phyloP scores from a whole-genome alignment of 768 basidiomycete species.

The Naganishia kalamii region DNA sequence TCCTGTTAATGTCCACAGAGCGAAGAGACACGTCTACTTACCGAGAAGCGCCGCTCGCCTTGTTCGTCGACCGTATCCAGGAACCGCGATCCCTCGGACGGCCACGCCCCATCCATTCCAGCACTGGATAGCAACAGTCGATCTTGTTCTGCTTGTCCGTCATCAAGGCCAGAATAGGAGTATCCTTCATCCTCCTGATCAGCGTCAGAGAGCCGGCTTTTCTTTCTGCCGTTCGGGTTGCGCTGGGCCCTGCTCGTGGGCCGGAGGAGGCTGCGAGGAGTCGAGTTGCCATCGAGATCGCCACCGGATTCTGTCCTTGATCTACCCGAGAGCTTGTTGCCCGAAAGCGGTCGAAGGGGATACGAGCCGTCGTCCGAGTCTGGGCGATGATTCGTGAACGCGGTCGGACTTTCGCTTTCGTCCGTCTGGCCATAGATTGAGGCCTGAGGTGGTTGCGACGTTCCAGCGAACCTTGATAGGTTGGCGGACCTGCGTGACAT shows the following conservation, averaged over 20 bases:
- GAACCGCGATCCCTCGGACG: not conserved
- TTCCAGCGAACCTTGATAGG: not conserved
- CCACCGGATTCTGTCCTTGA: not conserved
- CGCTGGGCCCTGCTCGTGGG: not conserved
- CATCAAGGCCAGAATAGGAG: not conserved
- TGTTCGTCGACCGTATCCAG: not conserved
- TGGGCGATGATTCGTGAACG: not conserved
- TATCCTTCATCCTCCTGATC: not conserved
- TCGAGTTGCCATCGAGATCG: too few species aligned
- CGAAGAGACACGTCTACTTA: not conserved
- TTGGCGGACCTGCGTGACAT: slow-evolving; percentile 12
- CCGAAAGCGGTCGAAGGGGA: slow-evolving; percentile 2
- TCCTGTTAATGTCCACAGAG: not conserved
- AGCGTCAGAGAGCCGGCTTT: not conserved
- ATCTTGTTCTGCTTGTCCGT: slow-evolving; percentile 13
- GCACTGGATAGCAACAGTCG: slow-evolving; percentile 5
- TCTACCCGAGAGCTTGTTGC: not conserved
- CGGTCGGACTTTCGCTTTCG: too few species aligned
- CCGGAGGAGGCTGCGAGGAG: too few species aligned
- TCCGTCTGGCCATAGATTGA: not conserved
- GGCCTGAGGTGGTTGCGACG: not conserved
- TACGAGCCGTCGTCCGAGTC: not conserved
- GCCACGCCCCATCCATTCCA: slow-evolving; percentile 20
- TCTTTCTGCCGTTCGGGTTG: not conserved
- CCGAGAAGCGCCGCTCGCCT: not conserved